Percentiles rank a stretch among this genome's conserved stretches.
These are phyloP conservation scores for Ogataea polymorpha DNA, from an alignment of 805 yeast species.

Conservation along the genomic window DNA sequence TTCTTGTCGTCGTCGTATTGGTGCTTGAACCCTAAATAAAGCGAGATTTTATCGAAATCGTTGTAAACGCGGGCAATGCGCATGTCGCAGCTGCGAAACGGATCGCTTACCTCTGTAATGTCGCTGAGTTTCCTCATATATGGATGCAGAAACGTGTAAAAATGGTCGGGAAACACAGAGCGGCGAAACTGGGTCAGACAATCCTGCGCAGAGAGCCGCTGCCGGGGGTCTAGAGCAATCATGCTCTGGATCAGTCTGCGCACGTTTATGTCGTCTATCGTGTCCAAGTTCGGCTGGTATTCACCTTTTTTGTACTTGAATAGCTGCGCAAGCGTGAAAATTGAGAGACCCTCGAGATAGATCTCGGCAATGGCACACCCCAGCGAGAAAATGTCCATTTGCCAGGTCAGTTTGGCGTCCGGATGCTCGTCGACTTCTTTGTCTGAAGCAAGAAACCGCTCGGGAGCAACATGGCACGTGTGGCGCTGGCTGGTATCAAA, in stretches of 20 bases:
- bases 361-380: conserved; percentile 92
- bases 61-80: conserved; percentile 58
- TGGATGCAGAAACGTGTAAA: conserved; percentile 67
- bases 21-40: conserved; percentile 37
- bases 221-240: conserved; percentile 59
- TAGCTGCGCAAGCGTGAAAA: conserved; percentile 82
- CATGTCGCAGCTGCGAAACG: conserved; percentile 45
- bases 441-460: conserved; percentile 56
- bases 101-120: conserved; percentile 17
- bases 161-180: conserved; percentile 60
- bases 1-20: conserved; percentile 14
- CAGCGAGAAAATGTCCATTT: conserved; percentile 78
- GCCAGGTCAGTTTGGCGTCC: conserved; percentile 41
- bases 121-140: conserved; percentile 44
- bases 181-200: conserved; percentile 51
- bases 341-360: conserved; percentile 79
- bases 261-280: conserved; percentile 49
- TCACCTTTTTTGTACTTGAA: conserved; percentile 77
- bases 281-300: conserved; percentile 58
- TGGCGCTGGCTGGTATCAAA: conserved; percentile 88
- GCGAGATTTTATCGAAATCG: conserved; percentile 52
- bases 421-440: conserved; percentile 19
- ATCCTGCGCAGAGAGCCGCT: conserved; percentile 54
- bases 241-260: conserved; percentile 57
- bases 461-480: conserved; percentile 92